phyloP scores from a whole-genome alignment of 2,329 filamentous ascomycete genomes.

The Salinomyces thailandicus region DNA sequence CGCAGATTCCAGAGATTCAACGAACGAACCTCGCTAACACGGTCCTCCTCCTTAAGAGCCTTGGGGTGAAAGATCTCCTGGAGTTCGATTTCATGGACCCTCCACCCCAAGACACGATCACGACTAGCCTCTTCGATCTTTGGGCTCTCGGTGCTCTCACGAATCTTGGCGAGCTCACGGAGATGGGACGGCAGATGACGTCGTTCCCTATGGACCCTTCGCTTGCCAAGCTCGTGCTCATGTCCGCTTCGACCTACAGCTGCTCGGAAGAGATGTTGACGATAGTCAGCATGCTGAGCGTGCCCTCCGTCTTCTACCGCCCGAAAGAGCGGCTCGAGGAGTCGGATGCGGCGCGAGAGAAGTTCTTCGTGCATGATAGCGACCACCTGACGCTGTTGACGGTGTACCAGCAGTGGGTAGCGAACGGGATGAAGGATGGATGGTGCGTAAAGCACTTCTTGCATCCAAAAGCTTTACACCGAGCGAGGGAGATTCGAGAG shows the following conservation, averaged over 20 bases:
- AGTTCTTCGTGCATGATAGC: constrained; percentile 96
- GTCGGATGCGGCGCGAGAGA: constrained; percentile 87
- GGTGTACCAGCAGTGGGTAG: constrained; percentile 90
- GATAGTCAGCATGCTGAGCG: constrained; percentile 95
- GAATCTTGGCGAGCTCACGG: constrained; percentile 84
- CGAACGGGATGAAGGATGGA: constrained; percentile 76
- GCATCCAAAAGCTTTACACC: constrained; percentile 83
- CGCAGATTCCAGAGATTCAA: constrained; percentile 96
- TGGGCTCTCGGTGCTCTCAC: constrained; percentile 92
- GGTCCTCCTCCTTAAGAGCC: constrained; percentile 82
- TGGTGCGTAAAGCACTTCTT: constrained; percentile 94
- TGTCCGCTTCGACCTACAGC: constrained; percentile 60
- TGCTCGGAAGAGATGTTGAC: constrained; percentile 98
- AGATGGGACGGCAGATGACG: constrained; percentile 84
- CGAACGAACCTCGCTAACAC: constrained; percentile 93
- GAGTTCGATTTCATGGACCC: constrained; percentile 99
- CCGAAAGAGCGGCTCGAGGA: constrained; percentile 96
- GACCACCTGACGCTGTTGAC: constrained; percentile 93
- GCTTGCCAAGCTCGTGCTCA: constrained; percentile 88
- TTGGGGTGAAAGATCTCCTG: constrained; percentile 85
- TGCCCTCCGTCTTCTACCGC: constrained; percentile 92
- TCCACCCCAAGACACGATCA: constrained; percentile 93
- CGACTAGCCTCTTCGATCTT: constrained; percentile 90
- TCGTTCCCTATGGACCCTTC: constrained; percentile 97
- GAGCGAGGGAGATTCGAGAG: constrained; percentile 87